Evolutionary conservation across 129 eudicot genomes (phyloP).

Genomic region (Chrysanthemum makinoi): DNA sequence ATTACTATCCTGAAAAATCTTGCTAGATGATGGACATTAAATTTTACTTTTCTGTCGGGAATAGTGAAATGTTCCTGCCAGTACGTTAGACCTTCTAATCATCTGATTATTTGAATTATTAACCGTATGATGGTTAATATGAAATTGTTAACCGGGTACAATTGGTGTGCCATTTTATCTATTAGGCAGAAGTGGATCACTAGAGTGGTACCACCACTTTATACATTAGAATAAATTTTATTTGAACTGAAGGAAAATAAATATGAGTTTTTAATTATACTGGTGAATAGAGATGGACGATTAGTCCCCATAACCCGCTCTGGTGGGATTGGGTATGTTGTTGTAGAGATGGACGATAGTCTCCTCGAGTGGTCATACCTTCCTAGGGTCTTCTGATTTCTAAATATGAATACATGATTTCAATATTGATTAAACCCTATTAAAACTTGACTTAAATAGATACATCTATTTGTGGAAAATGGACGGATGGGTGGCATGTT

Average conservation of each 20-base stretch:
- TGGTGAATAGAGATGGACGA: not conserved
- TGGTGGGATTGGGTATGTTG: too few relatives aligned
- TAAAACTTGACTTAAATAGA: not conserved
- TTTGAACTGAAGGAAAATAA: not conserved
- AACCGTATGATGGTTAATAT: not conserved
- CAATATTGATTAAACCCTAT: not conserved
- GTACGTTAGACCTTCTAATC: not conserved
- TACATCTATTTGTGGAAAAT: not conserved
- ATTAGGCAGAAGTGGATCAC: not conserved
- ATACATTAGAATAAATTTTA: not conserved
- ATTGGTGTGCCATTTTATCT: not conserved
- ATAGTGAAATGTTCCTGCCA: not conserved
- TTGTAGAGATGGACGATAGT: not conserved
- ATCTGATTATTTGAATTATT: not conserved
- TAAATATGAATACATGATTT: not conserved
- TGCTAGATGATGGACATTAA: not conserved
- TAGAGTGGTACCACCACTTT: not conserved
- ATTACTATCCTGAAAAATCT: slow-evolving; percentile 2
- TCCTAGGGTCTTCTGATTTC: not conserved
- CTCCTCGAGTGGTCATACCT: too few relatives aligned
- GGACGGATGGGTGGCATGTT: not conserved
- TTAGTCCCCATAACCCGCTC: too few relatives aligned
- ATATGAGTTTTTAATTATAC: too few relatives aligned
- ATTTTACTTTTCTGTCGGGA: not conserved
- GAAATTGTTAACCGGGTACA: not conserved